Conservation (phyloP, 805 yeast genomes). For the Metschnikowia peoriensis region DNA sequence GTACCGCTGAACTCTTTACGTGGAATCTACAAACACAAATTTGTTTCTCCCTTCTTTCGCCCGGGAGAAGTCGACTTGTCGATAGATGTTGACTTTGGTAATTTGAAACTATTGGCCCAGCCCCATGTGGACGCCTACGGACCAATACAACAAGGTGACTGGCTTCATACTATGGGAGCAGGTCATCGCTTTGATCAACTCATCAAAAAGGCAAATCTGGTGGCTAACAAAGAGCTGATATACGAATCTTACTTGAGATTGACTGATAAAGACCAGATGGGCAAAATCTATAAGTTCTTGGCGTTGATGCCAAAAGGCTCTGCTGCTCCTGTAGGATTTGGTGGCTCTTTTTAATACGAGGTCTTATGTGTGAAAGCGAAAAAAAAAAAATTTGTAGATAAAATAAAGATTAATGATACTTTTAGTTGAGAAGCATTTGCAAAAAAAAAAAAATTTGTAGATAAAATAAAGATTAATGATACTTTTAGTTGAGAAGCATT, state of each 20-base stretch:
- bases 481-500: background rate
- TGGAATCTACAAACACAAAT: conserved; percentile 68
- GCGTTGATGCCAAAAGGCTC: conserved; percentile 52
- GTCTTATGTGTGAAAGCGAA: background rate
- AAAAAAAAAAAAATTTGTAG: background rate
- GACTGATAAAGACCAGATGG: conserved; percentile 70
- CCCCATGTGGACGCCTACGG: conserved; percentile 41
- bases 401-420: background rate
- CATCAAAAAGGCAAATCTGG: conserved; percentile 36
- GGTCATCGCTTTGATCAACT: conserved; percentile 66
- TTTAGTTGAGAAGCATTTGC: background rate
- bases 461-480: background rate
- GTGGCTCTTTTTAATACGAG: conserved; percentile 8
- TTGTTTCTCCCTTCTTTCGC: conserved; percentile 69
- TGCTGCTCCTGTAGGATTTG: conserved; percentile 55
- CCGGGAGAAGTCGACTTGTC: conserved; percentile 84
- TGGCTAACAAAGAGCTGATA: conserved; percentile 51
- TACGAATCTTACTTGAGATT: conserved; percentile 59
- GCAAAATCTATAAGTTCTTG: conserved; percentile 70
- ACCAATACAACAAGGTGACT: conserved; percentile 74
- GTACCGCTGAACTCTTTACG: conserved; percentile 72
- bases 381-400: background rate
- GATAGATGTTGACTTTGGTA: conserved; percentile 78
- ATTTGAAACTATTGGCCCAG: conserved; percentile 34
- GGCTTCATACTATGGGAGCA: conserved; percentile 73